Base-by-base conservation (phyloP, 352 stramenopile genomes). In the Globisporangium paddicum region DNA sequence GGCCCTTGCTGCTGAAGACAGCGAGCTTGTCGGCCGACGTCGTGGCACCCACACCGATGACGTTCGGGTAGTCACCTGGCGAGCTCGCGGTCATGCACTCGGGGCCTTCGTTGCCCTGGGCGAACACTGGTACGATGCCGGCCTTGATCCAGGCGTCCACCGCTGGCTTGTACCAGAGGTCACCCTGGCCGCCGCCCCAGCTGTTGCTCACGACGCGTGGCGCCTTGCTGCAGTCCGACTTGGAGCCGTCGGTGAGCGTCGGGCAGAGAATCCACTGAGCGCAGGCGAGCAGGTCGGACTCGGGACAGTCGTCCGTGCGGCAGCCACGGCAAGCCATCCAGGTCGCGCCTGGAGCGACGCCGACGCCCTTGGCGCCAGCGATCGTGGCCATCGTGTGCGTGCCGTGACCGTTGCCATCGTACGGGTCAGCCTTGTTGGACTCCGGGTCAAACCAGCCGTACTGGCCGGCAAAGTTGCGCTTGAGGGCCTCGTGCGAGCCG, bases 11-110 rank as follows among this genome's bases (percentile, higher is more conserved):
- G 21, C 60, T 73, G 52, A 67, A 77, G 37, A 23, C 46, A 2
- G 58, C 50, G 7, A 82, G 51, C 3, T 8, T 38, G 58, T 72
- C 62, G 16, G 37, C 53, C 10, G 3, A 47, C 13, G 52, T 61
- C 2, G 62, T 73, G 3, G 73, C 68, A 40, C 67, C 70, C 8
- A 82, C 71, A n/a, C 42, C 44, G 55, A 82, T 77, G 25, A 79
- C 71, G 42, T 62, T 61, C 18, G 45, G 13, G 41, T 72, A 65
- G 44, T 75, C 67, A n/a, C 63, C 68, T 13, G 73, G 71, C 5
- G 64, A 66, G 13, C 53, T 21, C 11, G 51, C 58, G 2, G 65
- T 78, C 8, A 9, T 26, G 52, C 72, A 79, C 11, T 58, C 44
- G 30, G 16, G 66, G 50, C 63, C 59, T 0, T 11, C 18, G 48